These are phyloP conservation scores for Boletus sensibilis DNA, from an alignment of 768 basidiomycete species.

Conservation along the genomic window DNA sequence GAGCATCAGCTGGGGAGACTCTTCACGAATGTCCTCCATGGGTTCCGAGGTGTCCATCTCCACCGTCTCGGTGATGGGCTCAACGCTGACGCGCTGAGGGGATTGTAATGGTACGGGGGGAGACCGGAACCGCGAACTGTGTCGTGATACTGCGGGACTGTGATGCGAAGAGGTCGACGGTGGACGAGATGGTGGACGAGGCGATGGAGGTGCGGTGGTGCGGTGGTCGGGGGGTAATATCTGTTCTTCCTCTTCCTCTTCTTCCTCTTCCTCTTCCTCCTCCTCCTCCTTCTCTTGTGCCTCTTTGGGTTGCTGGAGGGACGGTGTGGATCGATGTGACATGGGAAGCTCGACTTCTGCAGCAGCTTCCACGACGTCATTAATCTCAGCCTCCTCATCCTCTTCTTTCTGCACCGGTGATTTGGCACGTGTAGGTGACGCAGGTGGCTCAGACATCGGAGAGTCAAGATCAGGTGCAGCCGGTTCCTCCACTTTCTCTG, in stretches of 20 bases:
- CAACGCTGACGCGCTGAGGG: conserved; percentile 3
- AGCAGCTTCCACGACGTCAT: conserved; percentile 9
- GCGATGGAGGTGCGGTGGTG: neutral
- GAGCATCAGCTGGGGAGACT: conserved; percentile 24
- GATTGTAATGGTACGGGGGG: conserved; percentile 8
- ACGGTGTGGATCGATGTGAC: conserved; percentile 17
- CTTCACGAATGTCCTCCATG: conserved; percentile 23
- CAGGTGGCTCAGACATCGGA: conserved; percentile 35
- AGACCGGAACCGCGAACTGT: conserved; percentile 16
- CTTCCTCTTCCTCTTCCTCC: conserved; percentile 17
- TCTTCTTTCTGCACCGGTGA: conserved; percentile 27
- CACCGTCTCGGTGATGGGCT: conserved; percentile 8
- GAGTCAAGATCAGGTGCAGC: conserved; percentile 26
- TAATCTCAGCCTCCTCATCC: conserved; percentile 26
- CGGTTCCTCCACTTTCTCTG: conserved; percentile 9
- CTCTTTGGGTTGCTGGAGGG: conserved; percentile 11
- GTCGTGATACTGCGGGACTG: conserved; percentile 20
- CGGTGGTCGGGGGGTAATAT: conserved; percentile 1
- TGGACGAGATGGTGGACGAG: conserved; percentile 21
- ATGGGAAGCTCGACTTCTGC: conserved; percentile 14
- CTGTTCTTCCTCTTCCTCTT: conserved; percentile 13
- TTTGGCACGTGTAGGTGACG: conserved; percentile 24
- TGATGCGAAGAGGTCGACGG: conserved; percentile 11
- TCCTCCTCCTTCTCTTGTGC: conserved; percentile 12
- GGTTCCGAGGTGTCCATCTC: conserved; percentile 15